A percentile compares a stretch with the other conserved stretches of the same genome.
Conservation (phyloP, 495 filamentous ascomycete species). For the Annulohypoxylon bovei region DNA sequence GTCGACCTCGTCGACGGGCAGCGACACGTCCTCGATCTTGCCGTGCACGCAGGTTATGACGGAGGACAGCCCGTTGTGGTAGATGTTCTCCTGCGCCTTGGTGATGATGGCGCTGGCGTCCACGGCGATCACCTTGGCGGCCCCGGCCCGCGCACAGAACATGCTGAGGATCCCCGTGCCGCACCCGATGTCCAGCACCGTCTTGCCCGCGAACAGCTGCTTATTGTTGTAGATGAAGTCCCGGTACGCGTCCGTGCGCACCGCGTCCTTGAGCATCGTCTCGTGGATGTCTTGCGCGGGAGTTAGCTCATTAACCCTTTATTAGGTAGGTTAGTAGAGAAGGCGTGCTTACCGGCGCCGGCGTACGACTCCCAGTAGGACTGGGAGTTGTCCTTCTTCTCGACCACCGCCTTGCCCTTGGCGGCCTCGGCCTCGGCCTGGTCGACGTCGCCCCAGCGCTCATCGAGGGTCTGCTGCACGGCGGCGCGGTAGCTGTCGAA, state of each 20-base stretch:
- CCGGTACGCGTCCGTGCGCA: constrained; percentile 94
- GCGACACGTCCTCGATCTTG: constrained; percentile 92
- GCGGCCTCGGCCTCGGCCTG: constrained; percentile 37
- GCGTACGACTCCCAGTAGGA: constrained; percentile 88
- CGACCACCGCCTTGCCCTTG: constrained; percentile 39
- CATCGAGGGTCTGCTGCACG: constrained; percentile 75
- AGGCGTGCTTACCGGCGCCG: constrained; percentile 25
- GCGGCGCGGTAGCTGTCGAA: constrained; percentile 76
- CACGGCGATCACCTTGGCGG: constrained; percentile 93
- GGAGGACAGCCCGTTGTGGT: constrained; percentile 80
- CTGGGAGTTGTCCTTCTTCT: constrained; percentile 63
- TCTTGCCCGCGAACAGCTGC: constrained; percentile 96
- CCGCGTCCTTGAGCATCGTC: constrained; percentile 94
- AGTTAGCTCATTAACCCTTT: neutral
- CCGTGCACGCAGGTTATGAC: constrained; percentile 93
- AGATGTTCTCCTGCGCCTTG: constrained; percentile 92
- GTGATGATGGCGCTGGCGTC: constrained; percentile 98
- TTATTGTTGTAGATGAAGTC: constrained; percentile 98
- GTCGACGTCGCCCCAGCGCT: constrained; percentile 67
- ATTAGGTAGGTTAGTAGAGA: too few species aligned
- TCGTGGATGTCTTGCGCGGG: constrained; percentile 78
- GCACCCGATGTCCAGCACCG: constrained; percentile 97
- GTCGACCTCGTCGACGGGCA: constrained; percentile 92
- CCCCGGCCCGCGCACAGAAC: constrained; percentile 95
- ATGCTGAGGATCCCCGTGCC: constrained; percentile 82